phyloP scores from a whole-genome alignment of 257 asterid species.

The Ligustrum vulgare region DNA sequence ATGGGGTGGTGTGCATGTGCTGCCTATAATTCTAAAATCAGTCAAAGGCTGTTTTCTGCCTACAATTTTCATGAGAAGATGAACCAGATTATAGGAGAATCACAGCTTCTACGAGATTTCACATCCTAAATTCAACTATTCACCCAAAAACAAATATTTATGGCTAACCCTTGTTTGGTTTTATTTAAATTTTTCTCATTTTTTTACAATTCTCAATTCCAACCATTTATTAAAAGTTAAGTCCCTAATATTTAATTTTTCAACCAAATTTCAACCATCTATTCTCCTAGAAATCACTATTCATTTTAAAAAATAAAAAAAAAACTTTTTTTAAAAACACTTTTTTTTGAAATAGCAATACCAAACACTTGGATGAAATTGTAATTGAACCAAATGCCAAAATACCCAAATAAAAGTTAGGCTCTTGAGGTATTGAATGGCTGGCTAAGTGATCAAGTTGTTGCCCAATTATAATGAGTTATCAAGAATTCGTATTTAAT shows the following conservation, averaged over 20 bases:
- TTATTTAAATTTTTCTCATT: too few relatives aligned
- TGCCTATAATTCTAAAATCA: constrained; percentile 32
- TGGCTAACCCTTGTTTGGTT: too few relatives aligned
- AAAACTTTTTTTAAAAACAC: too few relatives aligned
- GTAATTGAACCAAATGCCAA: constrained; percentile 15
- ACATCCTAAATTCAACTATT: constrained; percentile 22
- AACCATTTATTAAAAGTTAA: too few relatives aligned
- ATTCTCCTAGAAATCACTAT: too few relatives aligned
- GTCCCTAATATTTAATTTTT: too few relatives aligned
- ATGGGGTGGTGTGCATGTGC: constrained; percentile 77
- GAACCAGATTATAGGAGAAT: constrained; percentile 38
- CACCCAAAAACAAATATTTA: constrained; percentile 6
- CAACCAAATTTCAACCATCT: too few relatives aligned
- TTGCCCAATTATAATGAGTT: constrained; percentile 15
- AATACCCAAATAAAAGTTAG: not conserved
- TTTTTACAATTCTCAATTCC: too few relatives aligned
- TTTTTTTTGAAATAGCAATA: too few relatives aligned
- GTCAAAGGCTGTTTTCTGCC: constrained; percentile 24
- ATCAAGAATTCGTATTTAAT: constrained; percentile 13
- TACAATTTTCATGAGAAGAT: constrained; percentile 24
- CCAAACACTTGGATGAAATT: constrained; percentile 20
- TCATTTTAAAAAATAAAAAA: too few relatives aligned
- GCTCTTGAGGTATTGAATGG: constrained; percentile 2
- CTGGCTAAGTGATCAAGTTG: constrained; percentile 18
- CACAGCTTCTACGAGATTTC: constrained; percentile 29